Percentiles rank a stretch among this genome's conserved stretches.
Conservation (phyloP, 345 rosid genomes). For the Syzygium jambos region DNA sequence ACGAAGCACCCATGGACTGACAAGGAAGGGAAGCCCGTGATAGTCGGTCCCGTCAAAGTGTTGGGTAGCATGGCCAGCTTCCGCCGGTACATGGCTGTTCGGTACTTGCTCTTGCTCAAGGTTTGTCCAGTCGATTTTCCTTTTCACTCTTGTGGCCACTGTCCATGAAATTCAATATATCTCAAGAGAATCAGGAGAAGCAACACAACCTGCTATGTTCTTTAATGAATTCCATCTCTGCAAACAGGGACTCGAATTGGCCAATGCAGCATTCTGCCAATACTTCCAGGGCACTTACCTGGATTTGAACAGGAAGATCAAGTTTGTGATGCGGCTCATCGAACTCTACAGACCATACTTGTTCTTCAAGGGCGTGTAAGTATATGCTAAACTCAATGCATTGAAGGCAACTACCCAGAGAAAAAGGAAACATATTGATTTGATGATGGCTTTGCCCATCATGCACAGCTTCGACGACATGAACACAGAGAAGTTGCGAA, state of each 20-base stretch:
- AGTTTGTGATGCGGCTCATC: slow-evolving; percentile 45
- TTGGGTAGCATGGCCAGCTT: slow-evolving; percentile 61
- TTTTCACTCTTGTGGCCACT: not conserved
- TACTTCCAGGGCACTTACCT: slow-evolving; percentile 25
- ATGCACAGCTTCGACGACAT: slow-evolving; percentile 52
- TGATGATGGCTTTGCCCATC: not conserved
- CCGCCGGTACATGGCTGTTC: slow-evolving; percentile 59
- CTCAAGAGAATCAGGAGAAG: not conserved
- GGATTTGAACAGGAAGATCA: slow-evolving; percentile 46
- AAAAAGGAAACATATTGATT: not conserved
- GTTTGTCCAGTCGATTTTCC: slow-evolving; percentile 12
- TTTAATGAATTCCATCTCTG: not conserved
- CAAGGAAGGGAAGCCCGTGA: slow-evolving; percentile 69
- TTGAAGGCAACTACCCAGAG: not conserved
- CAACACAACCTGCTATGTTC: not conserved
- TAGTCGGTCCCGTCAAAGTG: slow-evolving; percentile 32
- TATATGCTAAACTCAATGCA: not conserved
- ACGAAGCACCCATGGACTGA: slow-evolving; percentile 63
- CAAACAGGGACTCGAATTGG: slow-evolving; percentile 35
- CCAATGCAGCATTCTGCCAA: slow-evolving; percentile 35
- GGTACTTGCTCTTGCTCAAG: slow-evolving; percentile 55
- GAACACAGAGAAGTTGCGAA: slow-evolving; percentile 39
- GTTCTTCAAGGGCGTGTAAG: slow-evolving; percentile 73
- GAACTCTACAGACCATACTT: slow-evolving; percentile 79
- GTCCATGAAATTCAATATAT: not conserved